phyloP scores from a whole-genome alignment of 768 basidiomycete species.

The Panus rudis region DNA sequence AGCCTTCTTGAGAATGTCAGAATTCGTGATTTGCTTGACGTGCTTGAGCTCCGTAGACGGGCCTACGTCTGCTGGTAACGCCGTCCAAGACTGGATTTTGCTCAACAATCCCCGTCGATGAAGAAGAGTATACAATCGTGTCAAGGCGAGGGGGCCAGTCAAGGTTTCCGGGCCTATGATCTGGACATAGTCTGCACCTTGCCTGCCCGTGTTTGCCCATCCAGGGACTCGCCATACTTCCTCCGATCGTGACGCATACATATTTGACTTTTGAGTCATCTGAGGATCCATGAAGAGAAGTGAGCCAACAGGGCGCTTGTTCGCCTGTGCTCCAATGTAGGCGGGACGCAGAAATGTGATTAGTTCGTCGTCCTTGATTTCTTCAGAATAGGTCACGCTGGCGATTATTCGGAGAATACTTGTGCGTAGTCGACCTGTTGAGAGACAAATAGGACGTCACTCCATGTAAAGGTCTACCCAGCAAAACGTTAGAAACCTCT shows the following conservation, averaged over 20 bases:
- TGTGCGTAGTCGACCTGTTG: background rate
- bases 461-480: too few relatives aligned
- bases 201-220: too few relatives aligned
- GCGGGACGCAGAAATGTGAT: background rate
- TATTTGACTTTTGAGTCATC: too few relatives aligned
- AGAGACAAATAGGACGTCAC: too few relatives aligned
- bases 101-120: conserved; percentile 23
- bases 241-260: too few relatives aligned
- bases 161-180: conserved; percentile 19
- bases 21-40: conserved; percentile 23
- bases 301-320: too few relatives aligned
- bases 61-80: conserved; percentile 18
- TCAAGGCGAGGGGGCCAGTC: conserved; percentile 22
- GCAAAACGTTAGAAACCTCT: too few relatives aligned
- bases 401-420: background rate
- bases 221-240: too few relatives aligned
- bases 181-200: too few relatives aligned
- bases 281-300: too few relatives aligned
- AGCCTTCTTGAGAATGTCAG: conserved; percentile 19
- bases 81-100: conserved; percentile 9
- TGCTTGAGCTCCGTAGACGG: conserved; percentile 15
- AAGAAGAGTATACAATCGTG: conserved; percentile 23
- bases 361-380: background rate
- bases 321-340: background rate
- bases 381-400: background rate